These are phyloP conservation scores for Phytomonas serpens DNA, from an alignment of 208 protist genomes.

Conservation along the genomic window DNA sequence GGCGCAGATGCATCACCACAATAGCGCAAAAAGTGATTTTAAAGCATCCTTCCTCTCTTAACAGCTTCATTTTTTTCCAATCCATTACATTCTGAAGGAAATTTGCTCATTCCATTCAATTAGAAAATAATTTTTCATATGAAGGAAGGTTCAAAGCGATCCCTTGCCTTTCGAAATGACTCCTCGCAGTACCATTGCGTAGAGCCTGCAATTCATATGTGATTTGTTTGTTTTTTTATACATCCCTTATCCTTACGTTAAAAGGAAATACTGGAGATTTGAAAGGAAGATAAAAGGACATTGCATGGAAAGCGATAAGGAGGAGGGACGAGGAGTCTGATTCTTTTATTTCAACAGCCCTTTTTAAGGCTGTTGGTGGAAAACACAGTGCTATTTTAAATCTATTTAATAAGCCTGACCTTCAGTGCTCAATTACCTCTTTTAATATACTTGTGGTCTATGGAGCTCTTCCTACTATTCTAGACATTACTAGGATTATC, in stretches of 20 bases:
- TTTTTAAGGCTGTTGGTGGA: background rate
- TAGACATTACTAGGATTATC: background rate
- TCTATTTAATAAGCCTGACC: background rate
- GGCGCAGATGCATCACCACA: background rate
- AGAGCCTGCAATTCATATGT: background rate
- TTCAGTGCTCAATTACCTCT: background rate
- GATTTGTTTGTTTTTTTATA: background rate
- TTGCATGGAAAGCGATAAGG: background rate
- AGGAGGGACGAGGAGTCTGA: background rate
- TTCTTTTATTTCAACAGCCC: conserved; percentile 10
- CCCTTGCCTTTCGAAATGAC: background rate
- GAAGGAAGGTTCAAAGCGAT: background rate
- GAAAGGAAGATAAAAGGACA: background rate
- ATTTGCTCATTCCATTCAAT: background rate
- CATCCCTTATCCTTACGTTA: background rate
- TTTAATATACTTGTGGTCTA: background rate
- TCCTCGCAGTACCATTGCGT: background rate
- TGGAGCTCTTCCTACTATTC: background rate
- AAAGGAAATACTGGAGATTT: conserved; percentile 1
- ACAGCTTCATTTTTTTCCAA: background rate
- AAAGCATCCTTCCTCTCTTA: background rate
- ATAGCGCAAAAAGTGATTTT: background rate
- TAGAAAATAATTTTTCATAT: background rate
- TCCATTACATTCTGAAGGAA: background rate
- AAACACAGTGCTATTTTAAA: background rate